Evolutionary conservation across 2,329 filamentous ascomycete genomes (phyloP), one percentile per base, ranked within the genome.

Genomic region (Penicillium sp.): DNA sequence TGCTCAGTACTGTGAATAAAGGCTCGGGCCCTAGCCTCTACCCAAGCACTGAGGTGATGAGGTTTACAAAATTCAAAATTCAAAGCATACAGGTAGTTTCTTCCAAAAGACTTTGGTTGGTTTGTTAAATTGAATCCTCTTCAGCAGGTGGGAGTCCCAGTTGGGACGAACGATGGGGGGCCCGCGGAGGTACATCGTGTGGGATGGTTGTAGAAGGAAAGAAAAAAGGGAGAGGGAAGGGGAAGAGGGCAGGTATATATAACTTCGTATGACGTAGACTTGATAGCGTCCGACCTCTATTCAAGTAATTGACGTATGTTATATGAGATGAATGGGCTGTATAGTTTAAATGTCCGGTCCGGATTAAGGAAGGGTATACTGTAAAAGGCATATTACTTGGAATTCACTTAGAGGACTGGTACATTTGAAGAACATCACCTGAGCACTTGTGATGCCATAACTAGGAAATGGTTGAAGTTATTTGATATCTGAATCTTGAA

Each of bases 161-260:
- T 21, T 7, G 21, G 27, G 13, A 19, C 33, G 25, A 53, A 25
- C 5, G 8, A 34, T 15, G 19, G 15, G 34, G 13, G 5, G 5
- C 19, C 44, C 27, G 16, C 21, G 16, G 34, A 10, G 7, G 34
- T n/a, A 48, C 51, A 53, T 49, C n/a, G 34, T 40, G 31, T 48
- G 43, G 43, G 51, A 53, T 53, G 43, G 34, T 23, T 31, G 43
- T 31, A 48, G 41, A 31, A 48, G 51, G 16, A 53, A 53, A 40
- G 21, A 19, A 49, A 53, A 48, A 25, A 40, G 19, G 43, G 9
- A 33, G 27, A 19, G 3, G 5, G 19, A 7, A n/a, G 25, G 1
- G 15, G 9, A 15, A 11, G 3, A 19, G 25, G 11, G 1, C 2
- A 4, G 11, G 1, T 29, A 33, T 40, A 33, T 53, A 47, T 15